These are phyloP conservation scores for Emiliania huxleyi DNA, from an alignment of 78 protist species.

Conservation along the genomic window DNA sequence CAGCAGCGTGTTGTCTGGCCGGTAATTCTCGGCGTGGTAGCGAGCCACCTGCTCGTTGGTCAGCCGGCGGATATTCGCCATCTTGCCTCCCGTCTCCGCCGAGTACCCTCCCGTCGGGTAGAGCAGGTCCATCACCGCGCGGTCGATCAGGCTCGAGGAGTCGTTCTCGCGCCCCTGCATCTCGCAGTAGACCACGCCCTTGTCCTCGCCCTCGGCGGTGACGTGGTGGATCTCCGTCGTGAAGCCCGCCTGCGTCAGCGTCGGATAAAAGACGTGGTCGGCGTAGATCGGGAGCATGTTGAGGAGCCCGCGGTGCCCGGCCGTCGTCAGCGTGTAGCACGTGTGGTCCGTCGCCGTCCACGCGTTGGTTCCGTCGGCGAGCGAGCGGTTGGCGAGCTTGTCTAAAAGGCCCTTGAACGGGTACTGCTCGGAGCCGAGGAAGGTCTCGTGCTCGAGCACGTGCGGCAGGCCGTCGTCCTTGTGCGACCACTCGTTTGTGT, in stretches of 20 bases:
- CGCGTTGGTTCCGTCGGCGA: slow-evolving; percentile 72
- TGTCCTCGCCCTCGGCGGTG: slow-evolving; percentile 52
- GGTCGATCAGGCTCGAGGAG: not conserved
- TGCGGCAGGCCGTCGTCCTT: slow-evolving; percentile 6
- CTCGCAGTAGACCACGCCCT: slow-evolving; percentile 78
- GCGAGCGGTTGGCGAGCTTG: slow-evolving; percentile 54
- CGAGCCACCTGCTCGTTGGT: slow-evolving; percentile 24
- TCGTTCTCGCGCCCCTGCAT: slow-evolving; percentile 67
- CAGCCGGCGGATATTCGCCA: slow-evolving; percentile 42
- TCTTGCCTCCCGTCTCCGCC: slow-evolving; percentile 67
- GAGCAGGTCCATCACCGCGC: slow-evolving; percentile 14
- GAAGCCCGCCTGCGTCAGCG: slow-evolving; percentile 65
- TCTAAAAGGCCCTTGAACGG: slow-evolving; percentile 69
- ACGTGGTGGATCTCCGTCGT: slow-evolving; percentile 72
- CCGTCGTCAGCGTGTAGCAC: slow-evolving; percentile 61
- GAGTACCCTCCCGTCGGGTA: slow-evolving; percentile 52
- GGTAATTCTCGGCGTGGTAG: slow-evolving; percentile 62
- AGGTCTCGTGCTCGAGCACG: slow-evolving; percentile 23
- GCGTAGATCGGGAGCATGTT: slow-evolving; percentile 71
- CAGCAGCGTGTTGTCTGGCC: slow-evolving; percentile 61
- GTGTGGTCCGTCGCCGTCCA: slow-evolving; percentile 79
- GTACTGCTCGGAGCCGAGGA: slow-evolving; percentile 18
- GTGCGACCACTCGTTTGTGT: not conserved
- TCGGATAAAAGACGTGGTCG: slow-evolving; percentile 85
- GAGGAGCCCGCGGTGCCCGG: slow-evolving; percentile 75